Base-by-base conservation (phyloP, 2,329 filamentous ascomycete genomes). In the Fusarium globosum region DNA sequence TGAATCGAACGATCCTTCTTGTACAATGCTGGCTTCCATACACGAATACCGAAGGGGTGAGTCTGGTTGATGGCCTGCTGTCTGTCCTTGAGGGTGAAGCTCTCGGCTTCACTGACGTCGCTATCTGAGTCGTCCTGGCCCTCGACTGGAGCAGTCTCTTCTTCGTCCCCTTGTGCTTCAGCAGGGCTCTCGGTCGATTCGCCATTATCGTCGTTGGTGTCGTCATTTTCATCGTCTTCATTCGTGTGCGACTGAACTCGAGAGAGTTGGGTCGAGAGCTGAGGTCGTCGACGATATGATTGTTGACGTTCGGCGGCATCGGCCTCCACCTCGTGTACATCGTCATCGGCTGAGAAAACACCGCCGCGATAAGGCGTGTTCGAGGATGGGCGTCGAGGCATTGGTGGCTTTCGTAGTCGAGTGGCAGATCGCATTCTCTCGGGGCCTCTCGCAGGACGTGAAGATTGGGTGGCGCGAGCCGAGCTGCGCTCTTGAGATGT, bases 1-100 rank as follows among this genome's bases (percentile, higher is more conserved):
- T 98, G 95, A 42, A 99, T 97, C 2, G 96, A 99, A 64, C 96
- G 92, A 77, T 93, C 92, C 83, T 99, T 99, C 84, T 99, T 99
- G 88, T 99, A 99, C 72, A 99, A 83, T 3, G 96, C 97, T 48
- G 96, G 96, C 83, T 99, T 99, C 96, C 96, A 99, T 72, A 99
- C 94, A 81, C 97, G 92, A 80, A 99, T 98, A 86, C 96, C 96
- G 78, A 99, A 99, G 1, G 96, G 96, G 86, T 99, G 96, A 1
- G 96, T 99, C 82, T 97, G 93, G 84, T 99, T 99, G 86, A 99
- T 99, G 74, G 96, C 96, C 81, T 97, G 92, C 83, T 99, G 96
- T 63, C 96, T 91, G 82, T 99, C 96, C 82, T 97, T 97, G 77
- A 99, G 88, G 0, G 96, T 99, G 81, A 99, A 99, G 85, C 96